Evolutionary conservation across 75 land plant species (phyloP), one percentile per base, ranked within the genome.

Genomic region (Azolla pinnata): DNA sequence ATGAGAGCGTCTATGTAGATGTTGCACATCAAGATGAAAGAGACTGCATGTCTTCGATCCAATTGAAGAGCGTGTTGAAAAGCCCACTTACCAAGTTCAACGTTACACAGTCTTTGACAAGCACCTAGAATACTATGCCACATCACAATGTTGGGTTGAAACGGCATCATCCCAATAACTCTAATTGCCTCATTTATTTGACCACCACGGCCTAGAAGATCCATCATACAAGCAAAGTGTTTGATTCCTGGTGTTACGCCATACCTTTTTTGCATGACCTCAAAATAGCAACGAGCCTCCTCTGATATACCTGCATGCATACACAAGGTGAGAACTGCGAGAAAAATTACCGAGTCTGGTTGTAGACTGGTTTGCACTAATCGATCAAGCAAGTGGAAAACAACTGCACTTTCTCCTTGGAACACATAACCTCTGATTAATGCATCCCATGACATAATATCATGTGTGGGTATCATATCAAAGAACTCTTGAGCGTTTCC

Each of bases 401-500:
- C 66, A 33, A 69, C 68, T 0, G 23, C 44, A 8, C 42, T 31
- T 23, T 40, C n/a, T 8, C 69, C 69, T 24, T 65, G 29, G 29
- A 60, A 47, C 19, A 33, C 64, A 24, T 60, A 60, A 0, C 59
- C 68, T 23, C 49, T 25, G 29, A 75, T 69, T 53, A 75, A 62
- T 17, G 66, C 60, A 59, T 68, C 68, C 77, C 77, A 74, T 2
- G 59, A 64, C 31, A 57, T 34, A 40, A 59, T 31, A 55, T 74
- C 63, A 25, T 49, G 58, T 0, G 5, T 3, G 33, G 59, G 57
- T 63, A 65, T 64, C 34, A 28, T 49, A 31, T 65, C 27, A 40
- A 75, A 69, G 42, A 75, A 16, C 1, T 34, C 70, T 24, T 75
- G 79, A 44, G 87, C 87, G 49, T 56, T 57, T 4, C 10, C 2